Evolutionary conservation across 2,329 filamentous ascomycete species (phyloP), one percentile per base, ranked within the genome.

Genomic region (Colletotrichum zoysiae): DNA sequence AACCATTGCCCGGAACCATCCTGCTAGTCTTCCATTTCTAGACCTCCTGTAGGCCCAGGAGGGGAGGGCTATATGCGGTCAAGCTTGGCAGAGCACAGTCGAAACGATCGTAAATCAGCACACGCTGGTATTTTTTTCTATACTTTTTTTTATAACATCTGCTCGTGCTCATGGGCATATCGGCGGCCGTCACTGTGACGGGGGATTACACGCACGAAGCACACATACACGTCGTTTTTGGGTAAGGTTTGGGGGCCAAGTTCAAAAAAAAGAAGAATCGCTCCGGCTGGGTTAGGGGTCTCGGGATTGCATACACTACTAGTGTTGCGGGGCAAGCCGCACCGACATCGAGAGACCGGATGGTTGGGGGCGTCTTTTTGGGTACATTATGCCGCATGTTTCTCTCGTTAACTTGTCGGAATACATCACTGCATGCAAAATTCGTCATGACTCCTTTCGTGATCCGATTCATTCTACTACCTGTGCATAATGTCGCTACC

Each of bases 331-430:
- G 65, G 51, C 58, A 69, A 66, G 58, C 58, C 65, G 53, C 69
- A 68, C 63, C 65, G 46, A 44, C 65, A 71, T 53, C 53, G 58
- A 68, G 58, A 68, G 53, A 63, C 58, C 53, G 44, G 53, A 55
- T 69, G 53, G 69, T 53, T 53, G 65, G 65, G 55, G 65, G 58
- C 69, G 65, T 71, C 69, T 71, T 70, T 40, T 48, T 62, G 58
- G 67, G 53, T 71, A 12, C 46, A 58, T 65, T 68, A 68, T 64
- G 55, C 65, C 30, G 65, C 69, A 59, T 63, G 20, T 61, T 68
- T 59, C 65, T 63, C 40, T 71, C 58, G 65, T 69, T 71, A 30
- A 62, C 38, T 63, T 63, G n/a, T 68, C 42, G 69, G 23, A 69
- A 63, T 71, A 71, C 51, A 71, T 68, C 48, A 68, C 26, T 57